Percentiles rank a stretch among this genome's conserved stretches.
Evolutionary conservation across 306 rosid species (phyloP).

Genomic region (Fagus crenata): DNA sequence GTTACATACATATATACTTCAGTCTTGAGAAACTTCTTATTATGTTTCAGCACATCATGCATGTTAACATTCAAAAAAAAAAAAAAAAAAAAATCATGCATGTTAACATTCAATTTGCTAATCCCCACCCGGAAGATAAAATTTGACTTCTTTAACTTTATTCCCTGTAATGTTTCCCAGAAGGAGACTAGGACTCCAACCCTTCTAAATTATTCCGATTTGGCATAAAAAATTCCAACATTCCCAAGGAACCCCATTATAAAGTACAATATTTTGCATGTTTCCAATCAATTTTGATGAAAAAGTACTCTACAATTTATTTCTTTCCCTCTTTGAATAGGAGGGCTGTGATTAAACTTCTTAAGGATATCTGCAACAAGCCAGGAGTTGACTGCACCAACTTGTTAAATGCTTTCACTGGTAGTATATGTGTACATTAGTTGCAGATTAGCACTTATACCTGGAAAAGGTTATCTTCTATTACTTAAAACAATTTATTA

Average conservation of each 20-base stretch:
- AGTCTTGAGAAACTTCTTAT: neutral
- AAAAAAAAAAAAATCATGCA: too few relatives aligned
- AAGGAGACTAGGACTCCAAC: too few relatives aligned
- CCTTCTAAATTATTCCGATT: neutral
- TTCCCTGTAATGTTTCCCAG: too few relatives aligned
- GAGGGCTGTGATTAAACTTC: conserved; percentile 46
- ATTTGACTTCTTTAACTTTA: too few relatives aligned
- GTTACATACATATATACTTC: neutral
- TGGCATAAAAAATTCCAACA: neutral
- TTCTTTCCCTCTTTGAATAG: conserved; percentile 33
- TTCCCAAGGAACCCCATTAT: neutral
- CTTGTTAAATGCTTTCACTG: conserved; percentile 77
- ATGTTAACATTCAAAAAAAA: too few relatives aligned
- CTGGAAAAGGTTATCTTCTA: neutral
- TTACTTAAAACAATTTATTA: neutral
- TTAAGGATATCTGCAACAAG: conserved; percentile 56
- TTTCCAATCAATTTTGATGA: neutral
- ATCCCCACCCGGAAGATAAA: too few relatives aligned
- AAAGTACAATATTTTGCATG: too few relatives aligned
- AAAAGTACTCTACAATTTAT: neutral
- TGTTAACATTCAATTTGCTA: too few relatives aligned
- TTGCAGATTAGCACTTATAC: neutral
- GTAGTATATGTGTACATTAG: conserved; percentile 30
- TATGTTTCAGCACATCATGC: too few relatives aligned
- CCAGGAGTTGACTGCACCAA: conserved; percentile 76